Evolutionary conservation across 1,284 basidiomycete genomes (phyloP).

Genomic region (Moesziomyces sp.): DNA sequence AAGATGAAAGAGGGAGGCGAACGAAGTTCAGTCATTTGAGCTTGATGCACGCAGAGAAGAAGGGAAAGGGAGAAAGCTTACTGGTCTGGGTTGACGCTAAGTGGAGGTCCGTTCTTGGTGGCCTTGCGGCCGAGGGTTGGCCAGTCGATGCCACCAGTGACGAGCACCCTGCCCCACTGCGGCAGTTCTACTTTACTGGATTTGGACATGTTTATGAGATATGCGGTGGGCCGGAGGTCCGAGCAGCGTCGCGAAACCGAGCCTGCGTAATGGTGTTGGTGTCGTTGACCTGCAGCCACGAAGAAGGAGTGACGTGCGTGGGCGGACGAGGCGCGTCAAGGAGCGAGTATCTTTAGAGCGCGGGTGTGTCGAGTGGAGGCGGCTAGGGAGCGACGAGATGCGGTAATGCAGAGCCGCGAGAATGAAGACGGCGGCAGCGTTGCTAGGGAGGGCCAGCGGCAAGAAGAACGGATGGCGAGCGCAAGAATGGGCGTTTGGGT

Average conservation of each 20-base stretch:
- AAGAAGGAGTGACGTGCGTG: not conserved
- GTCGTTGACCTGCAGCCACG: no score
- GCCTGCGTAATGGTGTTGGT: no score
- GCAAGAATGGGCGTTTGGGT: no score
- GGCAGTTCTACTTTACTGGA: slow-evolving; percentile 14
- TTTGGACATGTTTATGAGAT: slow-evolving; percentile 22
- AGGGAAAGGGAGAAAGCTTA: slow-evolving; percentile 11
- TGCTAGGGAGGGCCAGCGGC: no score
- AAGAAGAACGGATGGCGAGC: no score
- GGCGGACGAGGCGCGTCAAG: no score
- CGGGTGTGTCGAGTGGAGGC: no score
- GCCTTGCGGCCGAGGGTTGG: slow-evolving; percentile 67
- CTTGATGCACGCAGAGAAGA: not conserved
- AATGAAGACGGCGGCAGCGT: no score
- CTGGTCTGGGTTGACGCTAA: slow-evolving; percentile 36
- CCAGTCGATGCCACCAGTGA: slow-evolving; percentile 88
- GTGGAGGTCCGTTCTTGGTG: slow-evolving; percentile 34
- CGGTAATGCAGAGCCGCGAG: no score
- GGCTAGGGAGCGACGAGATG: no score
- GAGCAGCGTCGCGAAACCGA: slow-evolving; percentile 3
- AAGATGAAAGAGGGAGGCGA: not conserved
- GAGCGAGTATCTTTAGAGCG: no score
- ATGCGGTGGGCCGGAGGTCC: not conserved
- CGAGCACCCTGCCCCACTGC: slow-evolving; percentile 73
- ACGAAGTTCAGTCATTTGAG: no score